A percentile compares a stretch with the other conserved stretches of the same genome.
These are phyloP conservation scores for Gynochthodes officinalis DNA, from an alignment of 257 asterid genomes.

Conservation along the genomic window DNA sequence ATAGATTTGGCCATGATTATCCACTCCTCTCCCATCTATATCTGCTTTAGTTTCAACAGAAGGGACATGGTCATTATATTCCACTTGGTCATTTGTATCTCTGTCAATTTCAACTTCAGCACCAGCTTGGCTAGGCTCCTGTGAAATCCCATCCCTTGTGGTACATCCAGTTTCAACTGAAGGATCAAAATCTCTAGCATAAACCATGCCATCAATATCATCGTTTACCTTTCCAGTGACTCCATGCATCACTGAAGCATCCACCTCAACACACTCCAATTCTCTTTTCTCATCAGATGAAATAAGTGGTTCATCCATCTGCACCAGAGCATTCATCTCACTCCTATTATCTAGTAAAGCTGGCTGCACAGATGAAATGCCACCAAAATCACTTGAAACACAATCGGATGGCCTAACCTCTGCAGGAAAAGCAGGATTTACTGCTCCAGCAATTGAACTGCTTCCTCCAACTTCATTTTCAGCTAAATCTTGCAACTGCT, in stretches of 20 bases:
- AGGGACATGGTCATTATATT: constrained; percentile 23
- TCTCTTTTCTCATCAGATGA: constrained; percentile 35
- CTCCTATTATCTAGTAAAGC: constrained; percentile 18
- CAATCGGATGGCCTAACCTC: constrained; percentile 20
- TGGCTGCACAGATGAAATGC: constrained; percentile 19
- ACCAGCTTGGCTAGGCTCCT: constrained; percentile 30
- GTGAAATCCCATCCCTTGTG: constrained; percentile 25
- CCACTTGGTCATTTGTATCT: constrained; percentile 27
- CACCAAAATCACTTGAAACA: constrained; percentile 24
- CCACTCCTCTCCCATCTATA: neutral
- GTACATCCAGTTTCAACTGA: constrained; percentile 34
- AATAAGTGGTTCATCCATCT: constrained; percentile 25
- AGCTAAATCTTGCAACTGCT: constrained; percentile 29
- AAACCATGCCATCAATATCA: constrained; percentile 26
- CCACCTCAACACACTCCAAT: constrained; percentile 27
- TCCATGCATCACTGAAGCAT: constrained; percentile 28
- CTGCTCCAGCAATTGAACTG: constrained; percentile 24
- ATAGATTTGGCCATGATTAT: constrained; percentile 15
- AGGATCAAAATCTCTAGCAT: constrained; percentile 30
- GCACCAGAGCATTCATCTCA: constrained; percentile 27
- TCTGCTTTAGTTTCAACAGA: constrained; percentile 11
- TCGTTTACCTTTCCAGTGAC: constrained; percentile 24
- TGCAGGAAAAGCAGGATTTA: constrained; percentile 16
- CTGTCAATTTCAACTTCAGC: constrained; percentile 35
- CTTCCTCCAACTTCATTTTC: constrained; percentile 30